Evolutionary conservation across 495 filamentous ascomycete species (phyloP).

Genomic region (Lepraria neglecta): DNA sequence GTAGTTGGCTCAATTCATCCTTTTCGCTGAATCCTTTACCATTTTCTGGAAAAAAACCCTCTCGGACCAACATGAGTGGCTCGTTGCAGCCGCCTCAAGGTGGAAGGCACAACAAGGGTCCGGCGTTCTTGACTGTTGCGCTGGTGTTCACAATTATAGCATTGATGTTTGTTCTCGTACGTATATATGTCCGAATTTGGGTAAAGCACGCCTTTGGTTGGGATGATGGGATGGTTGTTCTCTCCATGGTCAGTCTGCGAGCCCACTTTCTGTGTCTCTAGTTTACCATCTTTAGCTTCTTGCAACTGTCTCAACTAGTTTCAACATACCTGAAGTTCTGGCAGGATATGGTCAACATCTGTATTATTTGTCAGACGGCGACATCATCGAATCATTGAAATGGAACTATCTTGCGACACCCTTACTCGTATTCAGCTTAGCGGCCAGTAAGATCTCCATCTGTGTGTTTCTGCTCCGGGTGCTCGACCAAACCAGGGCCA

Average conservation of each 20-base stretch:
- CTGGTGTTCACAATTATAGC: neutral
- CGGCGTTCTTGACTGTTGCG: neutral
- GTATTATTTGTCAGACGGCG: slow-evolving; percentile 2
- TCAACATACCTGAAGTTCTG: neutral
- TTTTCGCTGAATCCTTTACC: no score
- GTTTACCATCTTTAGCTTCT: neutral
- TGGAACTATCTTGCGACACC: slow-evolving; percentile 13
- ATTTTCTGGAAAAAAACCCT: no score
- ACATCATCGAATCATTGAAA: slow-evolving; percentile 7
- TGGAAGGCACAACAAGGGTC: slow-evolving; percentile 1
- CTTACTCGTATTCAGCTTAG: slow-evolving; percentile 5
- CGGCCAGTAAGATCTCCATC: slow-evolving; percentile 21
- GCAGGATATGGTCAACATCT: slow-evolving; percentile 20
- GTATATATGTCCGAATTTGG: slow-evolving; percentile 6
- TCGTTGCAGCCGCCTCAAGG: neutral
- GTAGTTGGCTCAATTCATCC: no score
- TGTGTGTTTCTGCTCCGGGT: slow-evolving; percentile 19
- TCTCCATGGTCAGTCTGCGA: neutral
- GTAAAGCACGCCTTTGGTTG: slow-evolving; percentile 4
- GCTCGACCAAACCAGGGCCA: slow-evolving; percentile 5
- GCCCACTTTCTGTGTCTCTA: no score
- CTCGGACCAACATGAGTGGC: neutral
- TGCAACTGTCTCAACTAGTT: slow-evolving; percentile 1
- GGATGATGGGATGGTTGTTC: neutral
- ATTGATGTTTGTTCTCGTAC: neutral